Evolutionary conservation across 768 basidiomycete genomes (phyloP), one percentile per base, ranked within the genome.

Genomic region (Scleroderma citrinum): DNA sequence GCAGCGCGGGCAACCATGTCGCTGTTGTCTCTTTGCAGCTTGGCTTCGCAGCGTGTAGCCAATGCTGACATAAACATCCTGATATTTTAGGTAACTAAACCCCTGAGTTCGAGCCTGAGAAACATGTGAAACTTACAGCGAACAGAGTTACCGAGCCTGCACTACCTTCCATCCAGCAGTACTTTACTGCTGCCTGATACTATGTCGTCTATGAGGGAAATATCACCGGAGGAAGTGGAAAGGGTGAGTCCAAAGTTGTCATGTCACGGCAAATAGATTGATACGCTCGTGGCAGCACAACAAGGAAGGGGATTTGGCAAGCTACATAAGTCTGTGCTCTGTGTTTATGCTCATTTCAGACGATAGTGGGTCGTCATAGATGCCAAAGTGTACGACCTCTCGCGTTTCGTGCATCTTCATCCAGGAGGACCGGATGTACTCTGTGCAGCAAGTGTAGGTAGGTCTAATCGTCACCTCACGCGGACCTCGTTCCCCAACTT

Each of bases 341-440:
- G 19, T 43, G 19, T 19, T 24, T 16, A 34, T 38, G 48, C 50
- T 50, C 13, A 57, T 41, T 26, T 17, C 7, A 46, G 32, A 36
- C 13, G 13, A 2, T 56, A 92, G 82, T 93, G 92, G 89, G 75
- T 92, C 38, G 71, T 87, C 31, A 75, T 92, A 44, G 89, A 92
- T 63, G 71, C 85, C 7, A 87, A 84, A 58, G 87, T 92, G 24
- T 92, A 86, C 49, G 81, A 92, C 60, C 64, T 98, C 26, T 80
- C 85, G 34, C 82, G 78, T 52, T 96, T 98, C 58, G 83, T 81
- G 20, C 72, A 81, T 52, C 68, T 96, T 44, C 94, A 98, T 60
- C 94, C 92, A 1, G 80, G 93, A 46, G 92, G 93, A 10, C 63
- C 78, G 23, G 83, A 80, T 30, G 91, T 95, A 5, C 70, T 91